phyloP scores from a whole-genome alignment of 495 filamentous ascomycete species.

The Podospora sp. region DNA sequence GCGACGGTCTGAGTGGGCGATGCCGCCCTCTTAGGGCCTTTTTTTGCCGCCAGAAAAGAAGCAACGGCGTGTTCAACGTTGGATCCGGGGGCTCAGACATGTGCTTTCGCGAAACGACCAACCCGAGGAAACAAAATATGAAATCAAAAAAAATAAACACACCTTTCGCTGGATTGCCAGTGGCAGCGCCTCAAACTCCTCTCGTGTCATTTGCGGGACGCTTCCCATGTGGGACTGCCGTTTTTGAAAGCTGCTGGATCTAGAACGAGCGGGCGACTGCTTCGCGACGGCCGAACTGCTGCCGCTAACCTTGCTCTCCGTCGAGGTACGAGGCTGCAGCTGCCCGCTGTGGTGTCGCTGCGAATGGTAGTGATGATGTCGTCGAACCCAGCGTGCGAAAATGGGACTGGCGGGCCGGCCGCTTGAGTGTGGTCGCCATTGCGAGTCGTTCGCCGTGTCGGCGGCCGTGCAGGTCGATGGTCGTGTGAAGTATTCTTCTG shows the following conservation, averaged over 20 bases:
- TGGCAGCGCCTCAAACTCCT: conserved; percentile 56
- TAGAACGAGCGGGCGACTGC: conserved; percentile 26
- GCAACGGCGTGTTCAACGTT: conserved; percentile 1
- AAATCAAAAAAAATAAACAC: conserved; percentile 33
- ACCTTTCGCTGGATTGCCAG: conserved; percentile 60
- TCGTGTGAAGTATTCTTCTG: conserved; percentile 22
- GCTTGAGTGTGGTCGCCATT: conserved; percentile 33
- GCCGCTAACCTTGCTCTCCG: conserved; percentile 28
- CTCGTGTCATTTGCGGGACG: conserved; percentile 39
- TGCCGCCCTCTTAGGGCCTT: neutral
- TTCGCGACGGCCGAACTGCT: conserved; percentile 26
- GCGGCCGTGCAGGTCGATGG: conserved; percentile 8
- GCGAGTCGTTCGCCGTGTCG: conserved; percentile 18
- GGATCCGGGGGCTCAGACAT: conserved; percentile 4
- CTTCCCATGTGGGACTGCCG: conserved; percentile 27
- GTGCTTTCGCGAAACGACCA: conserved; percentile 5
- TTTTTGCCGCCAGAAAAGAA: conserved; percentile 21
- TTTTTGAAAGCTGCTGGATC: conserved; percentile 31
- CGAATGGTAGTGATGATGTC: conserved; percentile 35
- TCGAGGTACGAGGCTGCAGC: conserved; percentile 16
- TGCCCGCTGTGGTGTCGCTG: conserved; percentile 19
- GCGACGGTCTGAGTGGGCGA: neutral
- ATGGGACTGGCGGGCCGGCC: conserved; percentile 32
- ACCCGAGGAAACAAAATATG: neutral
- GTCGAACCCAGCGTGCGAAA: conserved; percentile 33